Evolutionary conservation across 1,284 basidiomycete species (phyloP).

Genomic region (Ceraceosorus bombacis): DNA sequence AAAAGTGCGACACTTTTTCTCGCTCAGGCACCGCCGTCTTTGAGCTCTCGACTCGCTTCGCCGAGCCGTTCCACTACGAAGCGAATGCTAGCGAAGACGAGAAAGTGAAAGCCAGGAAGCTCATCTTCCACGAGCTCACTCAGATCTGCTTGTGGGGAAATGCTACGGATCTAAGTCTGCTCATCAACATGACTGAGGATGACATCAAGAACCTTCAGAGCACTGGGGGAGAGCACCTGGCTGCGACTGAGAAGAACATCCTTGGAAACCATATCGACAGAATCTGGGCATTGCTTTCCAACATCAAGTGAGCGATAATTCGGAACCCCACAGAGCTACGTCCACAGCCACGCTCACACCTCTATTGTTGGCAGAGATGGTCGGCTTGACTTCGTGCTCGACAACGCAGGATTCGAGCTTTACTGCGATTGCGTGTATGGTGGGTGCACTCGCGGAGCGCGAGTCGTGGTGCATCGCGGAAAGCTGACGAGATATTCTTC

Average conservation of each 20-base stretch:
- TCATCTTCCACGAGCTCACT: constrained; percentile 88
- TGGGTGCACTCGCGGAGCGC: background rate
- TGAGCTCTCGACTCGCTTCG: constrained; percentile 86
- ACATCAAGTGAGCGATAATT: constrained; percentile 63
- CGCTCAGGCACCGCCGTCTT: constrained; percentile 88
- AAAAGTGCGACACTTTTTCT: constrained; percentile 82
- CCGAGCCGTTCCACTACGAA: constrained; percentile 67
- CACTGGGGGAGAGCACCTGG: constrained; percentile 87
- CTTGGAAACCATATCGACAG: constrained; percentile 72
- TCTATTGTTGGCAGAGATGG: constrained; percentile 56
- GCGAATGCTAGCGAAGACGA: constrained; percentile 55
- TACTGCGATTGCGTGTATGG: constrained; percentile 90
- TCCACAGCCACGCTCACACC: constrained; percentile 50
- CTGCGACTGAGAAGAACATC: constrained; percentile 92
- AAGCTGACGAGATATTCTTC: constrained; percentile 49
- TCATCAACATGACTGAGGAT: constrained; percentile 98
- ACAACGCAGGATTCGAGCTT: constrained; percentile 86
- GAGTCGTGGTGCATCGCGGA: background rate
- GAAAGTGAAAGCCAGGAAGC: constrained; percentile 67
- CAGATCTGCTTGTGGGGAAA: constrained; percentile 52
- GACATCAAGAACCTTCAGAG: constrained; percentile 97
- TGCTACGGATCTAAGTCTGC: constrained; percentile 78
- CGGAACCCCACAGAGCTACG: too few relatives aligned
- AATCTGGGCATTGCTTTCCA: constrained; percentile 71
- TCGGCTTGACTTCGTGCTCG: constrained; percentile 53